Base-by-base conservation (phyloP, 192 early-diverging fungal species). In the Rhizoclosmatium sp. region DNA sequence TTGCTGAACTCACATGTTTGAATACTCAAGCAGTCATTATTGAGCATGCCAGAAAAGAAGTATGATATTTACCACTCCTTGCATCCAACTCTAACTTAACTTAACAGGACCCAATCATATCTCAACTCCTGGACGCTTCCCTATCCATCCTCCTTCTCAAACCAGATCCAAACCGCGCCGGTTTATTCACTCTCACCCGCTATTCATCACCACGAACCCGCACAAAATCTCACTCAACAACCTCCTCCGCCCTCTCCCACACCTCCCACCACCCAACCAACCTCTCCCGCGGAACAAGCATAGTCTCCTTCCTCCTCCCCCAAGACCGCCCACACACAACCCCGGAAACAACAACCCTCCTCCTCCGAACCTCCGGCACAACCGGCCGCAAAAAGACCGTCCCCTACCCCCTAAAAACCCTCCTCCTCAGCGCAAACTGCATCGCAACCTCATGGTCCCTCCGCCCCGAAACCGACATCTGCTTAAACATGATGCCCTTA, bases 301-400 rank as follows among this genome's bases (percentile, higher is more conserved):
- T 31, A 31, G 31, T 31, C 31, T 31, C 31, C 31, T 31, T 31
- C 31, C 31, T 31, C 31, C 31, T 31, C 31, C 31, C 31, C 31
- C 31, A 31, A 31, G 31, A 31, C 31, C 31, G 31, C 31, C 31
- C 31, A 31, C 31, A 31, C 31, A 31, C 31, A 31, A 31, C 31
- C 31, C 31, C 31, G 31, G 31, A 31, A 31, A 31, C 31, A 31
- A 31, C 31, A 31, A 31, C 31, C 31, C 31, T 31, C 31, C 31
- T 31, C 31, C 31, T 31, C 31, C 93, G 93, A 69, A 95, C 94
- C 2, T 92, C 45, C 45, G 94, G 94, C 5, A 95, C 94, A 2
- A 94, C 93, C 2, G 94, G 94, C 19, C 70, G 47, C 14, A 79
- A 79, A 69, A 72, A 75, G 14, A 75, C 46, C 2, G 65, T 71